Base-by-base conservation (phyloP, 1,284 basidiomycete species). In the Tremellales sp. region DNA sequence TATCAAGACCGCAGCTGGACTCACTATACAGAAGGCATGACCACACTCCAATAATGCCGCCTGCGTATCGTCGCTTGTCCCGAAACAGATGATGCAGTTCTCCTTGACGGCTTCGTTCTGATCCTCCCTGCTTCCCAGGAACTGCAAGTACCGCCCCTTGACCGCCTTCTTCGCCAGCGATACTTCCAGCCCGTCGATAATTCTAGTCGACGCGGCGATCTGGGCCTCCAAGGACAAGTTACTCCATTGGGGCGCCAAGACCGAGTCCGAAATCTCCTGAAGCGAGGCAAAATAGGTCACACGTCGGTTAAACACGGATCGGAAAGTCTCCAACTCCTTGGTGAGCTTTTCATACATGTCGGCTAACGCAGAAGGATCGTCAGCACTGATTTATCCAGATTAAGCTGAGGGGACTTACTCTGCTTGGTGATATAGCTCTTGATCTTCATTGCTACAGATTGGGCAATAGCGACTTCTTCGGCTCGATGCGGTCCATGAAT, bases 241-340 rank as follows among this genome's bases (percentile, higher is more conserved):
- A 18, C 6, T 31, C 5, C 21, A 19, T 35, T 40, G 16, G 39
- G 16, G 9, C 39, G 31, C 37, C 13, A 29, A 31, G 12, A 63
- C 68, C 5, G 63, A 67, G 47, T 73, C 71, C 2, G 68, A 71
- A 10, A 73, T 66, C 42, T 63, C 68, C 47, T 73, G 71, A 9
- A 71, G 54, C 3, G 62, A 58, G 1, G 62, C 65, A 48, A 68
- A 73, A 53, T 70, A 71, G 7, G 45, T 43, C 8, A 71, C 65
- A 27, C 71, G 62, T 4, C 51, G 47, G 45, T 73, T 73, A 61
- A 69, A 71, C 1, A 60, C 59, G 3, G 47, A 50, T 24, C 66
- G 60, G 46, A 73, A 60, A 4, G 57, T n/a, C 18, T 70, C 65
- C 2, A 73, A 56, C 47, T 73, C 71, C 39, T 71, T 68, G 43